phyloP scores from a whole-genome alignment of 441 rosid species.

The Rhodomyrtus psidioides region DNA sequence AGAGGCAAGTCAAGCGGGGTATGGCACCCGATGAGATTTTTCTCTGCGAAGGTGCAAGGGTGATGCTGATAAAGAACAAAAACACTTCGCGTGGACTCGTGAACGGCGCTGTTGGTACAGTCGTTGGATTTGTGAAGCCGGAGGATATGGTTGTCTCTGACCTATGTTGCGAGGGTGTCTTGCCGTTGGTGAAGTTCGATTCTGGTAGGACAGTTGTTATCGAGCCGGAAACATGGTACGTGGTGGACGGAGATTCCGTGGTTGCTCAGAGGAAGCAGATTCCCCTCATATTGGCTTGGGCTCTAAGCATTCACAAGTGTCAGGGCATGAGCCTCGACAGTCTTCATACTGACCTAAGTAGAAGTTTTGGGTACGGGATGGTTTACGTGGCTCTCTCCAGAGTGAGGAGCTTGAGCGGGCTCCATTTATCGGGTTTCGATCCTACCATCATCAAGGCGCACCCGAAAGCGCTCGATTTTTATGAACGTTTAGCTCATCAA shows the following conservation, averaged over 20 bases:
- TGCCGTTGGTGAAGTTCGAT: slow-evolving; percentile 27
- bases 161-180: background rate
- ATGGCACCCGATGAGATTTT: slow-evolving; percentile 14
- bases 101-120: slow-evolving; percentile 29
- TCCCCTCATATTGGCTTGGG: slow-evolving; percentile 32
- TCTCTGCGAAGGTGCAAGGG: slow-evolving; percentile 28
- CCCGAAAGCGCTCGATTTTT: slow-evolving; percentile 25
- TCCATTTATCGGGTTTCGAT: slow-evolving; percentile 20
- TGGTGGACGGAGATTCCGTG: slow-evolving; percentile 13
- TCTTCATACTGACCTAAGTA: slow-evolving; percentile 21
- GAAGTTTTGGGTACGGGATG: slow-evolving; percentile 29
- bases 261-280: slow-evolving; percentile 26
- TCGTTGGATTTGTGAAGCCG: slow-evolving; percentile 1
- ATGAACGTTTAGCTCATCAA: background rate
- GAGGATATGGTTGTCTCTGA: background rate
- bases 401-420: slow-evolving; percentile 16
- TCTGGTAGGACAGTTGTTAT: slow-evolving; percentile 12
- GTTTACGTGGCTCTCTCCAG: slow-evolving; percentile 29
- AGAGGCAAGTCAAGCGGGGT: slow-evolving; percentile 13
- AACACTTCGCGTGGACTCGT: slow-evolving; percentile 6
- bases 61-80: slow-evolving; percentile 26
- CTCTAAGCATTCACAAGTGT: slow-evolving; percentile 33
- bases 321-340: slow-evolving; percentile 29
- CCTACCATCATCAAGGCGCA: slow-evolving; percentile 22
- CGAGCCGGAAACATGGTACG: slow-evolving; percentile 4